Base-by-base conservation (phyloP, 306 rosid genomes). In the Cucurbita argyrosperma region DNA sequence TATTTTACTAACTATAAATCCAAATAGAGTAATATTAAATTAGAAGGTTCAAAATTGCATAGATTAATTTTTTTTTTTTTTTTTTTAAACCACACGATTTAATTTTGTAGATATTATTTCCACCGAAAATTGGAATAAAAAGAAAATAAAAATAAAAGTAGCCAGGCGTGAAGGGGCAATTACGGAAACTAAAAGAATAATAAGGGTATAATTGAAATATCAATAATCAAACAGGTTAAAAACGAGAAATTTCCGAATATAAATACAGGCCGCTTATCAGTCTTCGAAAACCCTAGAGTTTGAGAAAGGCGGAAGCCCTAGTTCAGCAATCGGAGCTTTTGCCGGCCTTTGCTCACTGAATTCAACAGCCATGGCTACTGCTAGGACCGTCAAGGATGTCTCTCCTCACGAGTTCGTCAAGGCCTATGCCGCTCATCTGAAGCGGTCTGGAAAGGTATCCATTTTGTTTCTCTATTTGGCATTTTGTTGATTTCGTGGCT, bases 341-440 rank as follows among this genome's bases (percentile, higher is more conserved):
- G 18, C 37, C 49, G 39, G 19, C 76, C 66, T 43, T 42, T 65
- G 65, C 76, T 55, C 46, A 42, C 77, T 47, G 71, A 39, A 51
- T 37, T 60, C 47, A 11, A 19, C 69, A 38, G 71, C 47, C 54
- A 75, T 78, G 90, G 86, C 83, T 23, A 76, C 86, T 4, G 86
- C 85, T 2, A 89, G 67, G 64, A 89, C 88, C 0, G 90, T 89
- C 21, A 87, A 89, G 56, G 96, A 87, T 13, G 92, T 89, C 30
- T 85, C 90, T 4, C 96, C 96, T 13, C 96, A 87, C 61, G 87
- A 85, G 71, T 87, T 89, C 51, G 96, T 87, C 30, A 87, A 89
- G 87, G 92, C 92, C 56, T 89, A 89, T 68, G 74, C 96, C 1
- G 84, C 90, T 62, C 90, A 89, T 60, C 87, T 89, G 23, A 89